A percentile compares a stretch with the other conserved stretches of the same genome.
These are phyloP conservation scores for Candida insectorum DNA, from an alignment of 805 yeast species.

Conservation along the genomic window DNA sequence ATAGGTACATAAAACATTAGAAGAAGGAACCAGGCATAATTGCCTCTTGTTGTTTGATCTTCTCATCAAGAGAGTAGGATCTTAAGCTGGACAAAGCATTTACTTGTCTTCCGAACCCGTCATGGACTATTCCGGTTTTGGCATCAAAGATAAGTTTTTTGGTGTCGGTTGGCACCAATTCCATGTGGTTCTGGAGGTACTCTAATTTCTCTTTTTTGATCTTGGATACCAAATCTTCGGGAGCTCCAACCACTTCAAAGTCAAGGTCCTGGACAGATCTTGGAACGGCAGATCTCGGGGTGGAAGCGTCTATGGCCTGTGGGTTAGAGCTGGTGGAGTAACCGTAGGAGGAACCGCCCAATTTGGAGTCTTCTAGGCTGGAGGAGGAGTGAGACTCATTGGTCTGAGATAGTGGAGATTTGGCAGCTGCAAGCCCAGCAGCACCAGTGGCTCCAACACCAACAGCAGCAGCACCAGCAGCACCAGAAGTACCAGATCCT, in stretches of 20 bases:
- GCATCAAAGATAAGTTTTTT: conserved; percentile 15
- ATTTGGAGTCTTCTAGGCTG: conserved; percentile 1
- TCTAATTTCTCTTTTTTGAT: conserved; percentile 8
- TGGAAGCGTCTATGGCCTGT: background rate
- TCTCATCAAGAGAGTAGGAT: conserved; percentile 11
- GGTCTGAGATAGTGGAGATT: too few relatives aligned
- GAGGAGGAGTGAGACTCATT: conserved; percentile 5
- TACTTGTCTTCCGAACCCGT: conserved; percentile 14
- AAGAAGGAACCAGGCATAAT: conserved; percentile 16
- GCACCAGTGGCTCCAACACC: conserved; percentile 2
- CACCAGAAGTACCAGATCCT: too few relatives aligned
- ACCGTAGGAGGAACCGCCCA: conserved; percentile 8
- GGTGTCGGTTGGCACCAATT: conserved; percentile 11
- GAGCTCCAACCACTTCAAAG: conserved; percentile 14
- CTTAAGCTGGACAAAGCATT: conserved; percentile 11
- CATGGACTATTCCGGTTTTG: conserved; percentile 14
- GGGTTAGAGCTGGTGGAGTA: too few relatives aligned
- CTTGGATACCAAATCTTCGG: conserved; percentile 7
- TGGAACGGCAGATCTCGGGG: conserved; percentile 5
- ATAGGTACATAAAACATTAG: conserved; percentile 1
- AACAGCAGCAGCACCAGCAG: background rate
- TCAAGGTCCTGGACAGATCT: conserved; percentile 6
- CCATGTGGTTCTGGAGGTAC: conserved; percentile 9
- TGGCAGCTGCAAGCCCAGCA: background rate
- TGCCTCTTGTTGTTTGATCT: conserved; percentile 2